These are phyloP conservation scores for Pseudonitzschia pungens DNA, from an alignment of 108 stramenopile genomes.

Conservation along the genomic window DNA sequence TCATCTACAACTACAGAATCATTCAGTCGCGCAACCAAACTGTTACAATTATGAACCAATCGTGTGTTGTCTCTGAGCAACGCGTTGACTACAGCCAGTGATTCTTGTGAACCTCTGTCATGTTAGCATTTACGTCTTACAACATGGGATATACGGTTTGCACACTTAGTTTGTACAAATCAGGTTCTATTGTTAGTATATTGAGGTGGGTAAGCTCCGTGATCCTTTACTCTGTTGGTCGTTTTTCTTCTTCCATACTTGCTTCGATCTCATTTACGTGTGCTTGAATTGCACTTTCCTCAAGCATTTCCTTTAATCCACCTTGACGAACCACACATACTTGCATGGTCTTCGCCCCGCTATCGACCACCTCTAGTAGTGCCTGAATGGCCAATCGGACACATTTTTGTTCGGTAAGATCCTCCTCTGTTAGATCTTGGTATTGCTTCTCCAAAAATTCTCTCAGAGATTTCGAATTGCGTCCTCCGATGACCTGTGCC, in stretches of 20 bases:
- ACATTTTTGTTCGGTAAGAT: slow-evolving; percentile 80
- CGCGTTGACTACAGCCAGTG: too few species aligned
- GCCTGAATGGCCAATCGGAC: slow-evolving; percentile 92
- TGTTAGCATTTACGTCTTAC: too few species aligned
- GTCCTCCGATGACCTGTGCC: slow-evolving; percentile 97
- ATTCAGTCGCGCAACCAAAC: too few species aligned
- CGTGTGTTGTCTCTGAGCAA: too few species aligned
- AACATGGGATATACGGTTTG: too few species aligned
- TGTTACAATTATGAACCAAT: too few species aligned
- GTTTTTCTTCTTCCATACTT: slow-evolving; percentile 54
- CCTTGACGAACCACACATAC: slow-evolving; percentile 79
- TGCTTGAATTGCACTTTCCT: slow-evolving; percentile 73
- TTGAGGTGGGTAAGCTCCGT: too few species aligned
- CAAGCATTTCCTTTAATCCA: slow-evolving; percentile 71
- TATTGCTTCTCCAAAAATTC: slow-evolving; percentile 99
- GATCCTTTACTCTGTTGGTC: slow-evolving; percentile 7
- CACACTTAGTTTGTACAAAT: too few species aligned
- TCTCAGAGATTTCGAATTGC: slow-evolving; percentile 92
- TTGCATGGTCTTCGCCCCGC: slow-evolving; percentile 99
- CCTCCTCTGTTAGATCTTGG: slow-evolving; percentile 53
- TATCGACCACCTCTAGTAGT: slow-evolving; percentile 98
- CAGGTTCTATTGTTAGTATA: too few species aligned
- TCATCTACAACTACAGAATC: too few species aligned
- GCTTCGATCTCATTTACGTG: slow-evolving; percentile 89
- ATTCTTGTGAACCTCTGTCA: too few species aligned